phyloP scores from a whole-genome alignment of 768 basidiomycete genomes.

The Epithele typhae region DNA sequence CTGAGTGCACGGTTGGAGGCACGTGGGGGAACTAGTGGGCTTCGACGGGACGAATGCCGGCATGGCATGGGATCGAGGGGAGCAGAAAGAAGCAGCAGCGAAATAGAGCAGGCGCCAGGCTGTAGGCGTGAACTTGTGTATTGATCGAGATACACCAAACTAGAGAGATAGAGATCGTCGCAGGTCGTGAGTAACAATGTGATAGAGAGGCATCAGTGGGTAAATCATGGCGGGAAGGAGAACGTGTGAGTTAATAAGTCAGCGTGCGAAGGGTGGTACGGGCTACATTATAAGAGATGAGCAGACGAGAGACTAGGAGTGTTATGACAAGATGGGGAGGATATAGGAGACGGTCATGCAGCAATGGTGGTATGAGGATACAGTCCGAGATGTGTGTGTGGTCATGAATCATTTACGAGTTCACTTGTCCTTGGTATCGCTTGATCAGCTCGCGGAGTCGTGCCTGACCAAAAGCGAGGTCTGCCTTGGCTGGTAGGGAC shows the following conservation, averaged over 20 bases:
- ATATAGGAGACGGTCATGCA: background rate
- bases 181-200: slow-evolving; percentile 8
- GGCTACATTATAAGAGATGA: slow-evolving; percentile 2
- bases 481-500: slow-evolving; percentile 26
- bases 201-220: slow-evolving; percentile 4
- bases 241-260: slow-evolving; percentile 9
- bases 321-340: background rate
- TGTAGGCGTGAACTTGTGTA: no score
- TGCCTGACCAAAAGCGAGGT: slow-evolving; percentile 74
- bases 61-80: background rate
- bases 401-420: no score
- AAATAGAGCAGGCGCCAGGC: no score
- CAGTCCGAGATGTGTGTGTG: no score
- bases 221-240: background rate
- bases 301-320: background rate
- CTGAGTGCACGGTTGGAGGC: no score
- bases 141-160: no score
- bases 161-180: slow-evolving; percentile 7
- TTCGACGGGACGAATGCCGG: background rate
- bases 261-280: background rate
- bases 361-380: background rate
- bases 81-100: no score
- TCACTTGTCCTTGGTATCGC: slow-evolving; percentile 59
- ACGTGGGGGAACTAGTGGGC: background rate
- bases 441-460: slow-evolving; percentile 73